phyloP scores from a whole-genome alignment of 2,329 filamentous ascomycete genomes.

The Leptodontidium sp. region DNA sequence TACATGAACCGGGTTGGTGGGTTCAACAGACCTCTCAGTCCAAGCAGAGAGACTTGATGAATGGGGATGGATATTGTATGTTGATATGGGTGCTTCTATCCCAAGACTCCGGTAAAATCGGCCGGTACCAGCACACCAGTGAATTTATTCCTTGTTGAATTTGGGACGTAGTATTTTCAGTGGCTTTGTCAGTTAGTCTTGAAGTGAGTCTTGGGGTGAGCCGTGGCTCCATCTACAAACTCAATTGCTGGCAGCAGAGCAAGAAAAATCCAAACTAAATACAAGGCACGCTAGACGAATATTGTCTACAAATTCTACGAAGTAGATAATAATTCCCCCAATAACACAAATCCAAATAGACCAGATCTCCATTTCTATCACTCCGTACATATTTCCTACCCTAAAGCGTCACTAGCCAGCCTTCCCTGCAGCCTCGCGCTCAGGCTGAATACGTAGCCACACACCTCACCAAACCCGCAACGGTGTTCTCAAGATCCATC shows the following conservation, averaged over 20 bases:
- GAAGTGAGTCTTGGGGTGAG: neutral
- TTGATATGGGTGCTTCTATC: neutral
- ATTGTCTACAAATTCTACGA: neutral
- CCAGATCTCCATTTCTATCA: conserved; percentile 19
- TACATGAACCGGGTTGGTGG: conserved; percentile 91
- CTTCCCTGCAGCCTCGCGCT: conserved; percentile 42
- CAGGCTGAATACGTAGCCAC: conserved; percentile 38
- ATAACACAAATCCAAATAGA: conserved; percentile 16
- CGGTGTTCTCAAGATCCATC: conserved; percentile 41
- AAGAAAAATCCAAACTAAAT: neutral
- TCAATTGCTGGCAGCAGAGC: neutral
- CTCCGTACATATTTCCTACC: conserved; percentile 16
- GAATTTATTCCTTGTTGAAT: too few relatives aligned
- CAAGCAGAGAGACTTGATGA: conserved; percentile 47
- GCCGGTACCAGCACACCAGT: neutral
- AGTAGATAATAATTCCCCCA: conserved; percentile 21
- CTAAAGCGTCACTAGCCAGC: conserved; percentile 24
- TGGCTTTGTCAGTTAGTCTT: neutral
- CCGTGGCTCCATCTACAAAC: neutral
- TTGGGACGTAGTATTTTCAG: neutral
- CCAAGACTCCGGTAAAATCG: neutral
- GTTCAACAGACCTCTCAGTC: conserved; percentile 81
- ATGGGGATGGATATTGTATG: neutral
- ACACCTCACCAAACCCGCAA: conserved; percentile 33
- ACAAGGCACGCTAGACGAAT: neutral